Base-by-base conservation (phyloP, 2,329 filamentous ascomycete genomes). In the Fusarium drepaniforme region DNA sequence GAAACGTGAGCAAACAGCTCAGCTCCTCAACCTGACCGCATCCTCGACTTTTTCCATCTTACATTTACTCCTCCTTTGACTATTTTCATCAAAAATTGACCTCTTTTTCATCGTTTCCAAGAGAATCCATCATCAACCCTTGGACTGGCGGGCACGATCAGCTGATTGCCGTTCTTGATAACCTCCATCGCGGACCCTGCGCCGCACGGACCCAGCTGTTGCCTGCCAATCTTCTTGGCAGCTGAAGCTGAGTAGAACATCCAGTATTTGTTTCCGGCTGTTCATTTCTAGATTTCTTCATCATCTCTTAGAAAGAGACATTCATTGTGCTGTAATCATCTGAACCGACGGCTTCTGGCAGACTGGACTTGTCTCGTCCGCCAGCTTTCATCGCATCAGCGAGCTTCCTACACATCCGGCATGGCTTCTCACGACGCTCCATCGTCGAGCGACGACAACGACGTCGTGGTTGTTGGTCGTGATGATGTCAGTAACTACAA, bases 401-500 rank as follows among this genome's bases (percentile, higher is more conserved):
- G 25, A 40, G 38, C 11, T 8, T 16, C n/a, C n/a, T 5, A 28
- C 8, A 21, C 1, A 46, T 21, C 40, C 68, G 21, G 23, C 35
- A 64, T 72, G 64, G 25, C 53, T 35, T 23, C n/a, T 33, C 12
- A 66, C 28, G 42, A 23, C 7, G 30, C 44, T 21, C 40, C 9
- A 18, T n/a, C 38, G n/a, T 66, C 56, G 15, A 42, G 46, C 5
- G 64, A 68, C n/a, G 69, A 67, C 15, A 74, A 65, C 28, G 74
- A 73, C 3, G 16, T 65, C 28, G 64, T 77, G 23, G 8, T 77
- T 7, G 42, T 77, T 8, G 49, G 38, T 13, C 63, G 33, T 49
- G 67, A 64, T 18, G 70, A 83, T 44, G 64, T 80, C 35, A 81
- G 74, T 67, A 76, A 83, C 58, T 83, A 79, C 71, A 83, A 83